A percentile compares a stretch with the other conserved stretches of the same genome.
These are phyloP conservation scores for Phytophthora cryptogea DNA, from an alignment of 352 stramenopile genomes.

Conservation along the genomic window DNA sequence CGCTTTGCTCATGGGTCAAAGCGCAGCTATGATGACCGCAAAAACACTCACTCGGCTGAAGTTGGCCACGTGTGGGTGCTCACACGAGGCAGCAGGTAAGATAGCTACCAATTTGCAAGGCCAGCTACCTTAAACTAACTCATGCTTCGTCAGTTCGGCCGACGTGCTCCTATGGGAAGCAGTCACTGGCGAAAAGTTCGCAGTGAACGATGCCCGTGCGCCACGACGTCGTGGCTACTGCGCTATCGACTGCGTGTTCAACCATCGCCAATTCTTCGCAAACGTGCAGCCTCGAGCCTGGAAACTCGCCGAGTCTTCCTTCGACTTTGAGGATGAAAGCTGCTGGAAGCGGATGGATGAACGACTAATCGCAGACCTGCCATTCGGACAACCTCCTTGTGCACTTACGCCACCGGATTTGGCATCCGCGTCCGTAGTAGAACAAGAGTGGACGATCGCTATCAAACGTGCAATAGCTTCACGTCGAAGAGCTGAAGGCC, in stretches of 20 bases:
- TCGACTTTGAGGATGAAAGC: slow-evolving; percentile 63
- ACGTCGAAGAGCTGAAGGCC: slow-evolving; percentile 44
- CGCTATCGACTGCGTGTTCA: slow-evolving; percentile 87
- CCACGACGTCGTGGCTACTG: slow-evolving; percentile 52
- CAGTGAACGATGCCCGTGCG: slow-evolving; percentile 18
- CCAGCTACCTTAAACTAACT: background rate
- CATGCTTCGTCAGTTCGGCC: slow-evolving; percentile 7
- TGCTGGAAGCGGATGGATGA: slow-evolving; percentile 70
- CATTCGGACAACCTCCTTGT: slow-evolving; percentile 32
- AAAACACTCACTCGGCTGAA: slow-evolving; percentile 27
- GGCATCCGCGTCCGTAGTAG: slow-evolving; percentile 31
- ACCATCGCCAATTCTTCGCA: slow-evolving; percentile 67
- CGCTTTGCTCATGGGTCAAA: slow-evolving; percentile 23
- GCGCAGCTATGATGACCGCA: slow-evolving; percentile 19
- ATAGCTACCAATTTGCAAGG: background rate
- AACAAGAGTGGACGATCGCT: slow-evolving; percentile 52
- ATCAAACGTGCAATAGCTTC: slow-evolving; percentile 51
- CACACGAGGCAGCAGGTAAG: slow-evolving; percentile 45
- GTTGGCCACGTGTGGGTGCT: slow-evolving; percentile 83
- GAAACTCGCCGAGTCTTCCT: slow-evolving; percentile 48
- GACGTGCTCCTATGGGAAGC: slow-evolving; percentile 76
- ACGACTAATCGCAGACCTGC: slow-evolving; percentile 50
- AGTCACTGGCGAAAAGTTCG: slow-evolving; percentile 65
- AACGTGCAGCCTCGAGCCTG: slow-evolving; percentile 69
- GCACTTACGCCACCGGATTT: slow-evolving; percentile 41